Conservation (phyloP, 1,139 yeast species). For the Magnusiomyces sp. region DNA sequence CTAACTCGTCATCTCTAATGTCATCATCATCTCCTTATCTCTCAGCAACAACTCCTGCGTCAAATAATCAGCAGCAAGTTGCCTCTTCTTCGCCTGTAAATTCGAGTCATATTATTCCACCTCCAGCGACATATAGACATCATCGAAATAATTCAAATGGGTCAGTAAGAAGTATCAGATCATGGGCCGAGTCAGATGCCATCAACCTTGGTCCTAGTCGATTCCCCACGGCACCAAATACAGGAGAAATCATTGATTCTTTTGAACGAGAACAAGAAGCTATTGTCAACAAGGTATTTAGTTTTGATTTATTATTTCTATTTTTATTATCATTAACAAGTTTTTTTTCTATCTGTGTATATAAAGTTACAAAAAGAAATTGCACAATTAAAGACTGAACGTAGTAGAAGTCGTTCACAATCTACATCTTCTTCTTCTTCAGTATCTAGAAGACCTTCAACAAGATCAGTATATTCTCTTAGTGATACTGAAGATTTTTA, state of each 20-base stretch:
- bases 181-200: neutral
- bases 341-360: neutral
- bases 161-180: neutral
- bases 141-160: neutral
- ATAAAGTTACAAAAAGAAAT: conserved; percentile 30
- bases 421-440: conserved; percentile 21
- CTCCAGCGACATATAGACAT: neutral
- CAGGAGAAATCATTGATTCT: conserved; percentile 12
- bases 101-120: neutral
- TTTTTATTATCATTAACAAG: neutral
- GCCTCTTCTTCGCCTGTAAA: neutral
- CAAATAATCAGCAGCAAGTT: no score
- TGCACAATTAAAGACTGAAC: conserved; percentile 23
- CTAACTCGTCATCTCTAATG: neutral
- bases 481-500: conserved; percentile 24
- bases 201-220: conserved; percentile 7
- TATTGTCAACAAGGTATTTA: conserved; percentile 29
- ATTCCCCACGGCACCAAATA: conserved; percentile 12
- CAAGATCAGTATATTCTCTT: conserved; percentile 22
- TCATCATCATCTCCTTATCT: neutral
- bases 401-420: conserved; percentile 26
- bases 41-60: neutral
- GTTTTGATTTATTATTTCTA: neutral
- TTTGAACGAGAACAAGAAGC: conserved; percentile 31
- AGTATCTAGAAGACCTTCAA: conserved; percentile 26